These are phyloP conservation scores for Blastobotrys attinorum DNA, from an alignment of 805 yeast species.

Conservation along the genomic window DNA sequence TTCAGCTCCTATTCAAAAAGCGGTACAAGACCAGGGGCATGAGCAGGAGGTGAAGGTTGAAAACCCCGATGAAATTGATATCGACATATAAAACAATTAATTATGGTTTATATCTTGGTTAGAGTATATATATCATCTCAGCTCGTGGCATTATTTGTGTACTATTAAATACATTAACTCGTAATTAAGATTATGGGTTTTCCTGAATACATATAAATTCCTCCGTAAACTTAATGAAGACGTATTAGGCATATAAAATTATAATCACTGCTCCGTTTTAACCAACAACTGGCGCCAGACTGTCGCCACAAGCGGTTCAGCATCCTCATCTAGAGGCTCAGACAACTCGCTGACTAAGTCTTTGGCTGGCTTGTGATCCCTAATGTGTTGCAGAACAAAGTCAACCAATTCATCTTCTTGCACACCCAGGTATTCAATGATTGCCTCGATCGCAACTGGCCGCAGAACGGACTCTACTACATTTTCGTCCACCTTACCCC, in stretches of 20 bases:
- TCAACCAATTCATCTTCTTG: slow-evolving; percentile 28
- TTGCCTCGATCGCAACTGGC: slow-evolving; percentile 18
- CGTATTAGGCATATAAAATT: slow-evolving; percentile 1
- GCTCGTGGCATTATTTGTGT: too few relatives aligned
- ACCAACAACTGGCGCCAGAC: slow-evolving; percentile 22
- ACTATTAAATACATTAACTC: too few relatives aligned
- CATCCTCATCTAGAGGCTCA: slow-evolving; percentile 38
- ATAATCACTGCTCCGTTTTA: slow-evolving; percentile 16
- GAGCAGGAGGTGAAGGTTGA: slow-evolving; percentile 1
- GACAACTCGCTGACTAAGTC: slow-evolving; percentile 25
- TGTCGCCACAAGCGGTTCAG: slow-evolving; percentile 22
- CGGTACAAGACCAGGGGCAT: too few relatives aligned
- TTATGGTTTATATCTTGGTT: not conserved
- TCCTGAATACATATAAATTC: too few relatives aligned
- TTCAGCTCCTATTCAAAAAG: slow-evolving; percentile 4
- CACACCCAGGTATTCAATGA: slow-evolving; percentile 27
- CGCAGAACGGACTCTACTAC: slow-evolving; percentile 14
- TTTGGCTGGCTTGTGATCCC: slow-evolving; percentile 17
- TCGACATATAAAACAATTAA: slow-evolving; percentile 9
- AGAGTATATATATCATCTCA: too few relatives aligned
- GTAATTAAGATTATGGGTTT: too few relatives aligned
- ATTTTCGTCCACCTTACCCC: slow-evolving; percentile 20
- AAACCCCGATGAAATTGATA: slow-evolving; percentile 20
- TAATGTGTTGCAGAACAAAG: slow-evolving; percentile 23
- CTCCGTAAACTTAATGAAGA: too few relatives aligned